These are phyloP conservation scores for Sarocladium kiliense DNA, from an alignment of 2,329 filamentous ascomycete genomes.

Conservation along the genomic window DNA sequence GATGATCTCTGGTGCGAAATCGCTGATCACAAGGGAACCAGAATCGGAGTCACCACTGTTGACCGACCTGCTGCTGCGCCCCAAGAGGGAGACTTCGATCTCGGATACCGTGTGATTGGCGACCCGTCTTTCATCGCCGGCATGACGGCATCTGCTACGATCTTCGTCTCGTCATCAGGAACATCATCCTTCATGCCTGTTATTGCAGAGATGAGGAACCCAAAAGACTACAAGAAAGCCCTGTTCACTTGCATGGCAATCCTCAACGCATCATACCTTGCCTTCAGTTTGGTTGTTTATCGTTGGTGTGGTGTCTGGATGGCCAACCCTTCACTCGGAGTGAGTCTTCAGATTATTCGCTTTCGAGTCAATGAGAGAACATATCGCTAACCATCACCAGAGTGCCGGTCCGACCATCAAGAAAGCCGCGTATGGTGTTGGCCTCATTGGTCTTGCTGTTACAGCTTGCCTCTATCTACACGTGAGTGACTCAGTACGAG, in stretches of 20 bases:
- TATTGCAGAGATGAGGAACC: conserved; percentile 29
- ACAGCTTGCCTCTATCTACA: conserved; percentile 21
- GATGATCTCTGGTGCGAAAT: too few species aligned
- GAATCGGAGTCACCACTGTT: conserved; percentile 24
- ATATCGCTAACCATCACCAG: too few species aligned
- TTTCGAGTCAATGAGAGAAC: too few species aligned
- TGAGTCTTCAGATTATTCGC: too few species aligned
- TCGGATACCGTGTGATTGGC: conserved; percentile 22
- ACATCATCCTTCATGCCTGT: conserved; percentile 33
- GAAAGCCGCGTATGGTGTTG: conserved; percentile 36
- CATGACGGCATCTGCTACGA: conserved; percentile 16
- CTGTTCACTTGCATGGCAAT: conserved; percentile 20
- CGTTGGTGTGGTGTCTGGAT: conserved; percentile 40
- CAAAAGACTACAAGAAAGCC: conserved; percentile 20
- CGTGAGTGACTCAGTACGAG: too few species aligned
- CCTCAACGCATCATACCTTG: conserved; percentile 25
- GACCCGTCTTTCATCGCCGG: conserved; percentile 24
- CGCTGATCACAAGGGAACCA: too few species aligned
- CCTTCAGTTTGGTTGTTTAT: conserved; percentile 34
- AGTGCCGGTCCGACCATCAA: conserved; percentile 36
- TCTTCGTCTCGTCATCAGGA: conserved; percentile 17
- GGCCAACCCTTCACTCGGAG: too few species aligned
- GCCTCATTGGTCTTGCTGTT: conserved; percentile 22
- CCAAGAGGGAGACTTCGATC: conserved; percentile 15
- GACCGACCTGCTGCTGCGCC: conserved; percentile 21